These are phyloP conservation scores for Phytophthora nicotianae DNA, from an alignment of 352 stramenopile genomes.

Conservation along the genomic window DNA sequence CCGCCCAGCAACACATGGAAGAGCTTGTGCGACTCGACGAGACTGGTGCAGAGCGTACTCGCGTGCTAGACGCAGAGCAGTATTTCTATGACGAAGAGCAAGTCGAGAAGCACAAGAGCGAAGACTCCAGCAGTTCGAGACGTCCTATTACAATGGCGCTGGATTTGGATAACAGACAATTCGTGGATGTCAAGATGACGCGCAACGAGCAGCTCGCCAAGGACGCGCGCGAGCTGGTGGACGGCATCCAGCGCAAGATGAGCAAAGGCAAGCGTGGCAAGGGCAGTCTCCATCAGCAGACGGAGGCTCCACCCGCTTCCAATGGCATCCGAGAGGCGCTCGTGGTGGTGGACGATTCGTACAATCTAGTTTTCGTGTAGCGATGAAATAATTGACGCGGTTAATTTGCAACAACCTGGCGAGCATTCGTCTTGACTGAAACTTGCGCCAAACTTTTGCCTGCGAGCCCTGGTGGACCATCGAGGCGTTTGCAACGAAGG, in stretches of 20 bases:
- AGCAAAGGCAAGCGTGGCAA: constrained; percentile 35
- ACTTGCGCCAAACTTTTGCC: constrained; percentile 12
- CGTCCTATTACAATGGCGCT: constrained; percentile 50
- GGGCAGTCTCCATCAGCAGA: constrained; percentile 3
- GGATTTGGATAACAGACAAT: constrained; percentile 53
- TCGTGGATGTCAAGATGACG: constrained; percentile 42
- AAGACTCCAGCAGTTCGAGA: constrained; percentile 4
- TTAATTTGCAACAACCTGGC: not conserved
- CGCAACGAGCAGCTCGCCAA: constrained; percentile 64
- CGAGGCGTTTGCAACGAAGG: constrained; percentile 8
- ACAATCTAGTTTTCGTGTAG: constrained; percentile 59
- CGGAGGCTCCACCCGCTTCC: constrained; percentile 3
- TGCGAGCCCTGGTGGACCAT: constrained; percentile 3
- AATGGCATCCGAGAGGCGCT: constrained; percentile 12
- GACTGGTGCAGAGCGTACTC: constrained; percentile 47
- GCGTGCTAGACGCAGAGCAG: constrained; percentile 50
- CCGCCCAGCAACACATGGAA: constrained; percentile 60
- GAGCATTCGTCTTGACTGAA: constrained; percentile 2
- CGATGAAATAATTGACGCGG: constrained; percentile 7
- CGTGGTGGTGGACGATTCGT: constrained; percentile 54
- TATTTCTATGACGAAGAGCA: constrained; percentile 44
- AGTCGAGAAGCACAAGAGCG: constrained; percentile 10
- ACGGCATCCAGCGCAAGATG: constrained; percentile 54
- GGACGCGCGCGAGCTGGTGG: constrained; percentile 57
- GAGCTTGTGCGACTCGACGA: constrained; percentile 57